Conservation (phyloP, 176 grass and related monocot species). For the Leersia perrieri region DNA sequence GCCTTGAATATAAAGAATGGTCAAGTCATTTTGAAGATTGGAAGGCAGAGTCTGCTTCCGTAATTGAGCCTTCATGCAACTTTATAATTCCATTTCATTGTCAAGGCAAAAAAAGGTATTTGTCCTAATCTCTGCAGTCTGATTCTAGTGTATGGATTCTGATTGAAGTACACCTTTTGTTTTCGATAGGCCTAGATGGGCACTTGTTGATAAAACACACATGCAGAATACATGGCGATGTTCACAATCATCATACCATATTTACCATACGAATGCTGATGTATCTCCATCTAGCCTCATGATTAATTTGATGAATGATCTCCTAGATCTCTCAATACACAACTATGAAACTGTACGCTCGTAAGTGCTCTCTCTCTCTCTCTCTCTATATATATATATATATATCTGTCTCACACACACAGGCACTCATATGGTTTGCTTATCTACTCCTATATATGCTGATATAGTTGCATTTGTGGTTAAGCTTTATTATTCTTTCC, state of each 20-base stretch:
- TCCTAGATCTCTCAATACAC: conserved; percentile 90
- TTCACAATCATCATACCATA: conserved; percentile 86
- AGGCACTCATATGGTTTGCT: no score
- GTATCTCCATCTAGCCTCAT: conserved; percentile 68
- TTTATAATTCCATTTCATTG: conserved; percentile 79
- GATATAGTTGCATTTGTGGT: not conserved
- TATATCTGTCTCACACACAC: no score
- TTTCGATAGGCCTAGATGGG: conserved; percentile 82
- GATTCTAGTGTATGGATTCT: conserved; percentile 13
- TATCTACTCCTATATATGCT: conserved; percentile 10
- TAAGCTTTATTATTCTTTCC: conserved; percentile 19
- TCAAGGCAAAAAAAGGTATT: conserved; percentile 87
- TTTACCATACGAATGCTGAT: conserved; percentile 65
- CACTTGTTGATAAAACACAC: conserved; percentile 81
- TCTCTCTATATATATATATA: no score
- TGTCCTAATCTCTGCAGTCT: conserved; percentile 14
- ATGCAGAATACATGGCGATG: conserved; percentile 92
- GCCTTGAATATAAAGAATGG: conserved; percentile 96
- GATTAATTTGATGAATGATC: conserved; percentile 79
- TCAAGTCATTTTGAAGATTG: conserved; percentile 77
- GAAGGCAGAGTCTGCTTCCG: conserved; percentile 85
- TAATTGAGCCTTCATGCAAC: conserved; percentile 90
- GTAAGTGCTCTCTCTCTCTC: conserved; percentile 46
- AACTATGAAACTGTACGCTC: conserved; percentile 94
- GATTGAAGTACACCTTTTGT: conserved; percentile 20